Evolutionary conservation across 2,329 filamentous ascomycete genomes (phyloP), one percentile per base, ranked within the genome.

Genomic region (Fusarium sarcochroum): DNA sequence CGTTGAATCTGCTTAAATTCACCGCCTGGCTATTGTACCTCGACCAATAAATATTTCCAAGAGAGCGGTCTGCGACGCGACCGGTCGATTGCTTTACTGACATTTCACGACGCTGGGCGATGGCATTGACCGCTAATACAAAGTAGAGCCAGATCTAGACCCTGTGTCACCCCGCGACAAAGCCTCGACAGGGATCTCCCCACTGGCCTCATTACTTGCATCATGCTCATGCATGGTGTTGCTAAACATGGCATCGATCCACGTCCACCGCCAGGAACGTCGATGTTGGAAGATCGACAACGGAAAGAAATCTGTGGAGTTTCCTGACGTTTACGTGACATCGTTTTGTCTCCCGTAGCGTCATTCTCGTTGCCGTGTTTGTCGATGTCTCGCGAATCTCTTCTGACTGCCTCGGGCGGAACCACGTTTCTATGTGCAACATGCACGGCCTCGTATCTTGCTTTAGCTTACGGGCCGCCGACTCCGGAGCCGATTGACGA

Each of bases 201-300:
- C 57, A 54, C 45, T 46, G 49, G 25, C 32, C 50, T 53, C 53
- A 72, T 67, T 40, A 47, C 67, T 44, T 72, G 67, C 69, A 61
- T 57, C 35, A 30, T 30, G 34, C 63, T 34, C 35, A 55, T 63
- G 58, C 58, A 55, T 53, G 32, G 54, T 68, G 58, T 58, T 72
- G 64, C 70, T 72, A 72, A 72, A 71, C 70, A 58, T 71, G 46
- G 63, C 46, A 54, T 53, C 51, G 48, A 50, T 32, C 49, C 50
- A 54, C 44, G 37, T 41, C 48, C 45, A 60, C 55, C 45, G 56
- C 55, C 25, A 51, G 34, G 37, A 38, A 50, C 44, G 34, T 49
- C 18, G 25, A 37, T 45, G 35, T 46, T 38, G n/a, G 27, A 23
- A n/a, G 20, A 63, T 52, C 48, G 44, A 50, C 45, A 14, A 40